Conservation (phyloP, 2,329 filamentous ascomycete genomes). For the Fusarium albosuccineum region DNA sequence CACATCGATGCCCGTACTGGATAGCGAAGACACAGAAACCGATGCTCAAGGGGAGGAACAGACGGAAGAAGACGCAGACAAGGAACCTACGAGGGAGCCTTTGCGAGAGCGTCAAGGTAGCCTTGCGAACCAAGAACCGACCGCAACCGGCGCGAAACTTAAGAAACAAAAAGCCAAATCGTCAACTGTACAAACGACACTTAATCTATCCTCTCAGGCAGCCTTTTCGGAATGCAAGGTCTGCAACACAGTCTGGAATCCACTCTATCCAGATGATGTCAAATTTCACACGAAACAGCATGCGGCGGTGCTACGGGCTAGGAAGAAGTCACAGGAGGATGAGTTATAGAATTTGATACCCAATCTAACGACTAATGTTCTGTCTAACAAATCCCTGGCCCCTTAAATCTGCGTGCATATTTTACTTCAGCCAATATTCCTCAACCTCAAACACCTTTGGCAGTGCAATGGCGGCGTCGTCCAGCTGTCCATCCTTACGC, state of each 20-base stretch:
- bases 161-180: constrained; percentile 40
- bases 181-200: constrained; percentile 56
- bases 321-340: constrained; percentile 41
- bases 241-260: constrained; percentile 60
- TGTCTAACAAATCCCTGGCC: neutral
- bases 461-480: too few relatives aligned
- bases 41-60: neutral
- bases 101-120: neutral
- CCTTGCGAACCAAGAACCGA: constrained; percentile 10
- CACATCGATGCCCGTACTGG: constrained; percentile 26
- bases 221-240: constrained; percentile 59
- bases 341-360: constrained; percentile 44
- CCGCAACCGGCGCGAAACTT: constrained; percentile 29
- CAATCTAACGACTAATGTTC: constrained; percentile 32
- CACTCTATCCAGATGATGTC: constrained; percentile 58
- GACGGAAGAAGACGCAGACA: neutral
- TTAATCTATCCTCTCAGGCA: constrained; percentile 58
- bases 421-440: too few relatives aligned
- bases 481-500: too few relatives aligned
- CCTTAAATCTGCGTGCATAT: neutral
- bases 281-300: constrained; percentile 58
- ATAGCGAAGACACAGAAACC: constrained; percentile 13
- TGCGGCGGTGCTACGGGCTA: constrained; percentile 49
- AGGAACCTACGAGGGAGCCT: neutral
- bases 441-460: too few relatives aligned